A percentile compares a stretch with the other conserved stretches of the same genome.
These are phyloP conservation scores for Actinomortierella ambigua DNA, from an alignment of 371 early-diverging fungal genomes.

Conservation along the genomic window DNA sequence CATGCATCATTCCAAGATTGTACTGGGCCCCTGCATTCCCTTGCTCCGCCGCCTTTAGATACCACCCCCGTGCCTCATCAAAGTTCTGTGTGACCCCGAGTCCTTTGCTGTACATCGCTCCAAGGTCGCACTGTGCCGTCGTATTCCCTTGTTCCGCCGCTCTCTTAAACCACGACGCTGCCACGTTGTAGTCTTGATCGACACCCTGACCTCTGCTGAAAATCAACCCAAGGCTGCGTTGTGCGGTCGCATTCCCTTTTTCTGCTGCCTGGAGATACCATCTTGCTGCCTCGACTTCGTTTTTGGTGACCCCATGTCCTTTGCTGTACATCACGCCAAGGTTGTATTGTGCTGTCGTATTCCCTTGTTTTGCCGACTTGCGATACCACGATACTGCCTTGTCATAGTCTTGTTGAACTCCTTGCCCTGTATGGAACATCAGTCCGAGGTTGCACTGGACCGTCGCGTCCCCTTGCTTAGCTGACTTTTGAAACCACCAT, in stretches of 20 bases:
- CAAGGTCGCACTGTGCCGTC: constrained; percentile 77
- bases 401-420: constrained; percentile 60
- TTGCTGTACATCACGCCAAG: constrained; percentile 82
- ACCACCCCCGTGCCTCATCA: constrained; percentile 74
- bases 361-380: constrained; percentile 67
- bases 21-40: constrained; percentile 86
- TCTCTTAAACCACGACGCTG: constrained; percentile 80
- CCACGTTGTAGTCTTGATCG: constrained; percentile 58
- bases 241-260: no score
- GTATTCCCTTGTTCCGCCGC: constrained; percentile 82
- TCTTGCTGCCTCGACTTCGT: constrained; percentile 55
- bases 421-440: constrained; percentile 80
- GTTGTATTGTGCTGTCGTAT: constrained; percentile 59
- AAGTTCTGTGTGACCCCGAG: constrained; percentile 72
- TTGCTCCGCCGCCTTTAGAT: constrained; percentile 67
- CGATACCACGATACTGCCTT: constrained; percentile 80
- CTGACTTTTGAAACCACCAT: constrained; percentile 71
- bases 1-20: constrained; percentile 80
- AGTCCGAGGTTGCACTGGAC: constrained; percentile 82
- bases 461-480: constrained; percentile 78
- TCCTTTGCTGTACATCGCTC: constrained; percentile 87
- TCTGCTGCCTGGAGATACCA: constrained; percentile 78
- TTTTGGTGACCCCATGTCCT: constrained; percentile 85
- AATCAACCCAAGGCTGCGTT: constrained; percentile 85
- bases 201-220: constrained; percentile 85